Percentiles rank a stretch among this genome's conserved stretches.
These are phyloP conservation scores for Coffea canephora DNA, from an alignment of 257 asterid species.

Conservation along the genomic window DNA sequence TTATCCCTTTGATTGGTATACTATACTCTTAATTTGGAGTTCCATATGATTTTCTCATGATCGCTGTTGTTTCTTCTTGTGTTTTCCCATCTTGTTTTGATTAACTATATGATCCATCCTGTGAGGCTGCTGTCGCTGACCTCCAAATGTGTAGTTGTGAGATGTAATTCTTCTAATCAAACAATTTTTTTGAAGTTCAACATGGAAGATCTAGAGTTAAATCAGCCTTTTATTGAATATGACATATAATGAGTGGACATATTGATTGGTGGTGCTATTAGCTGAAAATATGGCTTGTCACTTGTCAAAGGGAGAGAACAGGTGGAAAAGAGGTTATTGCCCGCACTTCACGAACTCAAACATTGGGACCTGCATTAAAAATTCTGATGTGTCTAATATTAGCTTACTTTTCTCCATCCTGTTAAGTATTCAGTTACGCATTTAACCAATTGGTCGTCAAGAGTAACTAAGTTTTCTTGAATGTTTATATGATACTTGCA, in stretches of 20 bases:
- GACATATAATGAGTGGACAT: background rate
- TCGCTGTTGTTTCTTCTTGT: background rate
- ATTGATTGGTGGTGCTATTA: background rate
- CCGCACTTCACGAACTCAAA: background rate
- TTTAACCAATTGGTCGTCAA: background rate
- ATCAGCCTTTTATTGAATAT: background rate
- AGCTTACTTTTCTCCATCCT: background rate
- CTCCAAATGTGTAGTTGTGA: background rate
- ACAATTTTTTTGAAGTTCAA: background rate
- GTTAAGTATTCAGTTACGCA: background rate
- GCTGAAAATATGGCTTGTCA: background rate
- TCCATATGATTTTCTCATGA: background rate
- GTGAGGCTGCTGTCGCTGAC: background rate
- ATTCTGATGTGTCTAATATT: background rate
- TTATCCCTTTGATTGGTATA: conserved; percentile 11
- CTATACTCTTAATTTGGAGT: background rate
- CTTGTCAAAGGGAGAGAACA: background rate
- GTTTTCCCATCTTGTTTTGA: background rate
- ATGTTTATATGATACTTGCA: background rate
- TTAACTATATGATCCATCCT: background rate
- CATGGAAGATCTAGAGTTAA: background rate
- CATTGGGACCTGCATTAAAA: background rate
- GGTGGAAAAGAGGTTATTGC: background rate
- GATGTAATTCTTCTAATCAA: background rate
- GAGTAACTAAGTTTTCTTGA: background rate